Conservation (phyloP, 495 filamentous ascomycete species). For the Paragyromitra xinjiangensis region DNA sequence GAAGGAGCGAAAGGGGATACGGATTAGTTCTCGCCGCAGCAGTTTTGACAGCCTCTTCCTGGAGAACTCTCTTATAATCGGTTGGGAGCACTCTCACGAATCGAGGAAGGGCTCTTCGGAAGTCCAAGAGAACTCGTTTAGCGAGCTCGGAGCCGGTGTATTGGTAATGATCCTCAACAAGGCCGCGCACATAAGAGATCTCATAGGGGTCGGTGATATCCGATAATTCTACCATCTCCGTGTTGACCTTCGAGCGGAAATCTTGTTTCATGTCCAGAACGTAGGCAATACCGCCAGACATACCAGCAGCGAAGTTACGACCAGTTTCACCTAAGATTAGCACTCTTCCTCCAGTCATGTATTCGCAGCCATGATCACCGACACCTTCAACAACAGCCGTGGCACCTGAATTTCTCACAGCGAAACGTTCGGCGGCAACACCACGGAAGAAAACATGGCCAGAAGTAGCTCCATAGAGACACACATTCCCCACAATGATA, state of each 20-base stretch:
- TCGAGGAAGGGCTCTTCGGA: slow-evolving; percentile 87
- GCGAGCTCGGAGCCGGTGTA: slow-evolving; percentile 98
- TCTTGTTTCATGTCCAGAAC: slow-evolving; percentile 91
- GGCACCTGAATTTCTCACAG: slow-evolving; percentile 96
- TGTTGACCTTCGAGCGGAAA: slow-evolving; percentile 94
- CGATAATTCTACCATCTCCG: slow-evolving; percentile 97
- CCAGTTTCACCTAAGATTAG: slow-evolving; percentile 89
- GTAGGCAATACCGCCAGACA: slow-evolving; percentile 99
- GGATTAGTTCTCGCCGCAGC: slow-evolving; percentile 73
- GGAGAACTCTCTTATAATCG: slow-evolving; percentile 95
- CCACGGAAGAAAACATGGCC: slow-evolving; percentile 98
- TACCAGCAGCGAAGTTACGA: slow-evolving; percentile 99
- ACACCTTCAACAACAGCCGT: slow-evolving; percentile 97
- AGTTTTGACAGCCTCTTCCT: slow-evolving; percentile 84
- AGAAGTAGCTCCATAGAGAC: slow-evolving; percentile 93
- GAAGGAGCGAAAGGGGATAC: slow-evolving; percentile 58
- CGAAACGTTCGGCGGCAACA: slow-evolving; percentile 96
- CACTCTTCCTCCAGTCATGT: slow-evolving; percentile 98
- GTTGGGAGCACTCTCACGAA: slow-evolving; percentile 95
- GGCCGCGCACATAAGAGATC: slow-evolving; percentile 90
- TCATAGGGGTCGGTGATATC: slow-evolving; percentile 87
- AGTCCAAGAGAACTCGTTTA: slow-evolving; percentile 95
- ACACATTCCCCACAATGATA: slow-evolving; percentile 94
- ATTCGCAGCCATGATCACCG: slow-evolving; percentile 98
- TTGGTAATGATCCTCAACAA: slow-evolving; percentile 98